Conservation (phyloP, 305 asterid genomes). For the Nicotiana rustica region DNA sequence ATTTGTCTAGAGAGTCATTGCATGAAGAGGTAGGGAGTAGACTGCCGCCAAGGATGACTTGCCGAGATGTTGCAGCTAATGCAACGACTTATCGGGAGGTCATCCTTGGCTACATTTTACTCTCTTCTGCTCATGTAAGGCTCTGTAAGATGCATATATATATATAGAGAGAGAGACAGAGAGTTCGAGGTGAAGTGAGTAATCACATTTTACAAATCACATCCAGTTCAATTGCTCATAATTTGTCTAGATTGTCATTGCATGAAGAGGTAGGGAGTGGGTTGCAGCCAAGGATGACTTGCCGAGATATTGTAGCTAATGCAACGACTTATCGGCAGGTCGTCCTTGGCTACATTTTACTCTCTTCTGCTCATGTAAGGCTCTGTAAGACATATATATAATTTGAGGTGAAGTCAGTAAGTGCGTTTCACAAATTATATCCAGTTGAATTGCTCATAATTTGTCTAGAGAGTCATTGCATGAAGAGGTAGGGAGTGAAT, state of each 20-base stretch:
- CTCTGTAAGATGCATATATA: background rate
- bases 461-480: slow-evolving; percentile 24
- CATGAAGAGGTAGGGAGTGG: slow-evolving; percentile 19
- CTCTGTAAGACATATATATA: background rate
- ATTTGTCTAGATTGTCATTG: background rate
- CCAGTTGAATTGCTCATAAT: background rate
- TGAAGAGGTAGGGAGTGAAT: slow-evolving; percentile 16
- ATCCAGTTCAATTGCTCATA: background rate
- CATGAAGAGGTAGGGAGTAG: slow-evolving; percentile 31
- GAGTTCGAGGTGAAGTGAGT: background rate
- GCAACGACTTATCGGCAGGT: background rate
- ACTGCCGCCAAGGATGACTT: slow-evolving; percentile 37
- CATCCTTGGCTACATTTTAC: slow-evolving; percentile 13
- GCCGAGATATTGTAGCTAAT: slow-evolving; percentile 14
- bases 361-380: background rate
- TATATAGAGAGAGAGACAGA: too few relatives aligned
- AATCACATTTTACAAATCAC: background rate
- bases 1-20: slow-evolving; percentile 25
- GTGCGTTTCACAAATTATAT: background rate
- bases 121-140: slow-evolving; percentile 18
- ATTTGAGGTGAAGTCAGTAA: background rate
- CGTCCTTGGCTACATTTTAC: slow-evolving; percentile 7
- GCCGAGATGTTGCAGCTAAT: slow-evolving; percentile 20
- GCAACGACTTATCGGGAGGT: background rate
- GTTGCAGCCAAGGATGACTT: slow-evolving; percentile 36